Evolutionary conservation across 148 eudicot species (phyloP), one percentile per base, ranked within the genome.

Genomic region (Cornus kousa): DNA sequence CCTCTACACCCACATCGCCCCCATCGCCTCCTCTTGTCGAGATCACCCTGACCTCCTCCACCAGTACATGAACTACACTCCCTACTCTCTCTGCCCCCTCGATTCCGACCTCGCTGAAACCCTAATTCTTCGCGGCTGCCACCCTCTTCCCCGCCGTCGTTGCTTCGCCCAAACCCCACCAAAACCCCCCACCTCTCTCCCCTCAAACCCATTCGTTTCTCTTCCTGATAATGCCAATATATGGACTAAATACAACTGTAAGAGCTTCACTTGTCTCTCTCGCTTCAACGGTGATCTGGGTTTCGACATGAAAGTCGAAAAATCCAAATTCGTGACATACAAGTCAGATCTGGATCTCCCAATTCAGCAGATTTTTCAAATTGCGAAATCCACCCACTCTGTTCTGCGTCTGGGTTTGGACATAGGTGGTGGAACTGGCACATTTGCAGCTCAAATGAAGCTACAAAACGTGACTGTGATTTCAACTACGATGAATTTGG

Each of bases 61-160:
- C 83, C 68, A 74, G n/a, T 92, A 86, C 90, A 94, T 94, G 98
- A 88, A 85, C 80, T 94, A 94, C 85, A 85, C 92, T 0, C 92
- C 90, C 0, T 92, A 85, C 73, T 16, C 85, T 12, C 76, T 69
- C 35, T 95, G 98, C 79, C 97, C 97, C 0, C 67, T 65, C 3
- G 89, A 89, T 57, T 19, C 79, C 22, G 72, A 74, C 23, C 67
- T 90, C n/a, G 95, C 94, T 7, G 97, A 95, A 62, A 69, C 91
- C 22, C 83, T 95, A 5, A 91, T 95, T 62, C 89, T 95, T 68
- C 89, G 92, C 7, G 97, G 98, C 43, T 95, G 98, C 77, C 94
- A 91, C 82, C 98, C 97, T 1, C 85, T 95, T 70, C 98, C 98
- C 13, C 85, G 98, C 62, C 85, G 97, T 39, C 76, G 98, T 8